Base-by-base conservation (phyloP, 495 filamentous ascomycete species). In the Hypoxylon fuscum region DNA sequence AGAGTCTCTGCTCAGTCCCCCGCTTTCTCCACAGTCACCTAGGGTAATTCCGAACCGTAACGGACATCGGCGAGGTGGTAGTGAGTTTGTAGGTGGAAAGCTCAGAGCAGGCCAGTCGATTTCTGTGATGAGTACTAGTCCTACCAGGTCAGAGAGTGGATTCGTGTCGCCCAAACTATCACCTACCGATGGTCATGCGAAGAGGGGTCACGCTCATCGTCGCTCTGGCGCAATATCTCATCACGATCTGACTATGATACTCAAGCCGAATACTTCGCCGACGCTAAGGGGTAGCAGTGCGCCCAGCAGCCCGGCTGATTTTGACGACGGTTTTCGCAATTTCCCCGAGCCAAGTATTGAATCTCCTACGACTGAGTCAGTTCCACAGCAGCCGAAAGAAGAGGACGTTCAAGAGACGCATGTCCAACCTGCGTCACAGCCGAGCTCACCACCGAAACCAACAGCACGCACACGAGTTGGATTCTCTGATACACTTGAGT, bases 221-320 rank as follows among this genome's bases (percentile, higher is more conserved):
- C 85, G 93, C 55, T 96, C 91, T n/a, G 87, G 85, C 29, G 93
- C 93, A 1, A 87, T 96, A 9, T 95, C 92, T n/a, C 88, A 82
- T 58, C 87, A 92, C 57, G 93, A 97, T 75, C 72, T 96, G 3
- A 87, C 86, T 5, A 81, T 86, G 15, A 90, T 96, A 41, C 76
- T 91, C 20, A 88, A 88, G 55, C 82, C 84, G 9, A 71, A 82
- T 2, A 71, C 70, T 17, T 71, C 85, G 15, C 76, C 74, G 51
- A 38, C 78, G 45, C 73, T 80, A 23, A 77, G 78, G 42, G 79
- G 82, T 27, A 85, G 77, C 44, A 93, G 87, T 67, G 88, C 89
- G 5, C 91, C 92, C 4, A 74, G 78, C 34, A 88, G 87, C 42
- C 90, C 90, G n/a, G 79, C 85, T 20, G 81, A 86, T 32, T 56